Percentiles rank a stretch among this genome's conserved stretches.
These are phyloP conservation scores for Thielaviopsis punctulata DNA, from an alignment of 2,329 filamentous ascomycete species.

Conservation along the genomic window DNA sequence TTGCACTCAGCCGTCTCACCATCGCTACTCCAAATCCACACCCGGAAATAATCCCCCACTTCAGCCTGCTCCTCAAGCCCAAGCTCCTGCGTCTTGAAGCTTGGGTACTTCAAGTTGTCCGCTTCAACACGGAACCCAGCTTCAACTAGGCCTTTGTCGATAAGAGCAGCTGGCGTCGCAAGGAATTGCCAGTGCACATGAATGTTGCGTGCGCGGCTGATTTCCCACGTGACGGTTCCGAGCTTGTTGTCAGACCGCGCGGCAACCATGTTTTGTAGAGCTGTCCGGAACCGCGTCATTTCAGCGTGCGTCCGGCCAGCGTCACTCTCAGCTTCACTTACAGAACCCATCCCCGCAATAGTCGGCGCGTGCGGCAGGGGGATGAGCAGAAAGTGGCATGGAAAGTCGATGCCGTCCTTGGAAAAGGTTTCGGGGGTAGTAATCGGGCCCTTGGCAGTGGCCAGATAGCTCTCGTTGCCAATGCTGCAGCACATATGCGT, in stretches of 20 bases:
- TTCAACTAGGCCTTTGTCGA: constrained; percentile 61
- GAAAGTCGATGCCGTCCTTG: constrained; percentile 49
- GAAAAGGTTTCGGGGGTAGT: constrained; percentile 52
- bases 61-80: constrained; percentile 31
- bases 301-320: constrained; percentile 51
- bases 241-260: constrained; percentile 38
- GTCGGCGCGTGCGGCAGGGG: constrained; percentile 70
- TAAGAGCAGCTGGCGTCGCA: constrained; percentile 50
- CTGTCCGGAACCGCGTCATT: constrained; percentile 64
- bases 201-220: constrained; percentile 63
- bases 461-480: constrained; percentile 72
- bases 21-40: constrained; percentile 60
- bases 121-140: constrained; percentile 79
- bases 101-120: constrained; percentile 48
- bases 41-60: constrained; percentile 54
- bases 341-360: constrained; percentile 45
- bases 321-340: constrained; percentile 30
- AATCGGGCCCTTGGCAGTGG: constrained; percentile 80
- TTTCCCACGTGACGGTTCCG: constrained; percentile 82
- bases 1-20: constrained; percentile 21
- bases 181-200: constrained; percentile 92
- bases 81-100: constrained; percentile 31
- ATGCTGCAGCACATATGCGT: constrained; percentile 84
- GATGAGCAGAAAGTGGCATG: constrained; percentile 80
- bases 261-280: constrained; percentile 67